phyloP scores from a whole-genome alignment of 1,139 yeast species.

The Blastobotrys serpentis region DNA sequence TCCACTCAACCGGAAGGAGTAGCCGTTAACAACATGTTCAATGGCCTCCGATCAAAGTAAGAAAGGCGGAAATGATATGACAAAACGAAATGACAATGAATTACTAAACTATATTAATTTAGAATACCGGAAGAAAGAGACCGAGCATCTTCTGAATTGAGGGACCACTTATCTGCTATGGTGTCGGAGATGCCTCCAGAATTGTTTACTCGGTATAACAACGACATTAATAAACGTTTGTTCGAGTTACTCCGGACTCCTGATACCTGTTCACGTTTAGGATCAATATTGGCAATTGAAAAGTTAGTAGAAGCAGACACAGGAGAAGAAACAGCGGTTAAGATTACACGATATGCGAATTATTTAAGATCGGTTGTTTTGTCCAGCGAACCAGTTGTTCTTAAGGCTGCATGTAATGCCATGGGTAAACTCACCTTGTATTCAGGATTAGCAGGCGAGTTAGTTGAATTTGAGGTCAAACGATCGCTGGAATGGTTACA shows the following conservation, averaged over 20 bases:
- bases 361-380: constrained; percentile 79
- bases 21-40: constrained; percentile 18
- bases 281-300: constrained; percentile 90
- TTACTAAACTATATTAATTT: background rate
- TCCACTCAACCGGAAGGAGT: constrained; percentile 16
- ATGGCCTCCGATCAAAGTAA: constrained; percentile 18
- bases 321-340: constrained; percentile 76
- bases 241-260: constrained; percentile 80
- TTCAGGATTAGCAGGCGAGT: constrained; percentile 86
- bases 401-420: constrained; percentile 82
- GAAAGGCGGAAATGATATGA: constrained; percentile 3
- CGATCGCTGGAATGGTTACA: constrained; percentile 90
- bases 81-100: background rate
- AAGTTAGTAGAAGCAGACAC: constrained; percentile 78
- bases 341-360: constrained; percentile 86
- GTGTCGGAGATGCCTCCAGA: constrained; percentile 77
- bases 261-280: constrained; percentile 70
- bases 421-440: constrained; percentile 86
- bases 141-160: constrained; percentile 58
- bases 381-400: constrained; percentile 77
- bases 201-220: constrained; percentile 75
- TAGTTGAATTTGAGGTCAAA: constrained; percentile 89
- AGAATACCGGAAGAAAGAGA: constrained; percentile 37
- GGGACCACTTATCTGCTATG: constrained; percentile 63
- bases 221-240: constrained; percentile 82